Conservation (phyloP, 495 filamentous ascomycete genomes). For the Cercophora newfieldiana region DNA sequence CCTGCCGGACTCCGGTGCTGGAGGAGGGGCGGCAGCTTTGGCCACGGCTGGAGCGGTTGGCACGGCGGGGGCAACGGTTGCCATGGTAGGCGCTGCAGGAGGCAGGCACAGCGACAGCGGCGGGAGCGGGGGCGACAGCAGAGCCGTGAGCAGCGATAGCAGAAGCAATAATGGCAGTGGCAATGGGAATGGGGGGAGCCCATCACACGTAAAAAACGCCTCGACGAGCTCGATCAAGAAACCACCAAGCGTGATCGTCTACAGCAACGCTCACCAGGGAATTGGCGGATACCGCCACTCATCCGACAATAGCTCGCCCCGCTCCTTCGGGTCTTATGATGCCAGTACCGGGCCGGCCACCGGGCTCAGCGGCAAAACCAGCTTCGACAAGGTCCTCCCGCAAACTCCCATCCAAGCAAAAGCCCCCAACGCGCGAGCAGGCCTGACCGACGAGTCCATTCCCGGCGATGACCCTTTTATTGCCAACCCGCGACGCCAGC, state of each 20-base stretch:
- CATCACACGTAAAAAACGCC: constrained; percentile 38
- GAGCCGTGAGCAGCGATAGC: neutral
- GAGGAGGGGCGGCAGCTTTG: constrained; percentile 20
- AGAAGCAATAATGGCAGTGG: constrained; percentile 27
- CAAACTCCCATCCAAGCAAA: constrained; percentile 46
- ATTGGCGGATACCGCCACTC: constrained; percentile 31
- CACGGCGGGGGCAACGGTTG: constrained; percentile 16
- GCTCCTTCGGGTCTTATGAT: constrained; percentile 27
- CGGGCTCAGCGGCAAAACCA: constrained; percentile 30
- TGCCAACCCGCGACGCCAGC: constrained; percentile 37
- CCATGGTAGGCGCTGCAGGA: neutral
- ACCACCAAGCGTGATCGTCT: constrained; percentile 48
- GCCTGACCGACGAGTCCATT: constrained; percentile 50
- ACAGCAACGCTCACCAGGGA: constrained; percentile 35
- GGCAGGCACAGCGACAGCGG: neutral
- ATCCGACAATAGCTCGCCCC: constrained; percentile 37
- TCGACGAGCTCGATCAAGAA: constrained; percentile 44
- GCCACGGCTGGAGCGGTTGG: constrained; percentile 1
- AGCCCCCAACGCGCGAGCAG: constrained; percentile 49
- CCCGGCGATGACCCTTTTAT: constrained; percentile 51
- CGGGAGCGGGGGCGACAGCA: neutral
- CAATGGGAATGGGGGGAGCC: too few relatives aligned
- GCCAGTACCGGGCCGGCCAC: constrained; percentile 19
- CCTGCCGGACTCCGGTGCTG: constrained; percentile 20
- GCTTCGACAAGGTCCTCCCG: constrained; percentile 43